Evolutionary conservation across 371 early-diverging fungal species (phyloP).

Genomic region (Coelomomyces lativittatus): DNA sequence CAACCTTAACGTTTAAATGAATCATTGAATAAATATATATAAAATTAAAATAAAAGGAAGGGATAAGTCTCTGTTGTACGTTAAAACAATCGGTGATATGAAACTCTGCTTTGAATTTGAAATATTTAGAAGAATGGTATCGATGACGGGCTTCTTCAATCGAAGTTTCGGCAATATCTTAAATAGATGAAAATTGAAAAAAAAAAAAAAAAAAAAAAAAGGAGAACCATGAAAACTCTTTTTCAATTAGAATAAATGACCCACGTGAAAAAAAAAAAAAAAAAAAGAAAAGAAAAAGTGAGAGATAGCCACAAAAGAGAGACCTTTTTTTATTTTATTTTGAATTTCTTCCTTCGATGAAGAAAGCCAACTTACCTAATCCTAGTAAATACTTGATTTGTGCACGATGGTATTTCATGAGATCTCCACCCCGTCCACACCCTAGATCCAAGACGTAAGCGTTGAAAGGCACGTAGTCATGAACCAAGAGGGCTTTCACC

Average conservation of each 20-base stretch:
- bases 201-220: too few species aligned
- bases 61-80: slow-evolving; percentile 10
- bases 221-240: too few species aligned
- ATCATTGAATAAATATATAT: too few species aligned
- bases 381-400: slow-evolving; percentile 53
- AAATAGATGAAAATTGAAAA: too few species aligned
- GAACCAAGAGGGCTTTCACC: slow-evolving; percentile 76
- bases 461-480: slow-evolving; percentile 28
- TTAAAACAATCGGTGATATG: slow-evolving; percentile 62
- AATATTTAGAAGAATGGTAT: slow-evolving; percentile 33
- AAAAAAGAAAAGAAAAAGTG: too few species aligned
- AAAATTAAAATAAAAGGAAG: too few species aligned
- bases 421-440: slow-evolving; percentile 98
- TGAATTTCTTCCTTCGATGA: background rate
- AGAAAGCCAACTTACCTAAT: slow-evolving; percentile 42
- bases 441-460: slow-evolving; percentile 75
- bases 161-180: slow-evolving; percentile 87
- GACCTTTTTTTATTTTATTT: slow-evolving; percentile 1
- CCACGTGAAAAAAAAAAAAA: too few species aligned
- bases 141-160: slow-evolving; percentile 71
- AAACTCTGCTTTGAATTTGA: slow-evolving; percentile 51
- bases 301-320: slow-evolving; percentile 3
- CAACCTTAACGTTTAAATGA: too few species aligned
- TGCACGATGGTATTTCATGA: slow-evolving; percentile 73
- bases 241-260: too few species aligned